These are phyloP conservation scores for Panus rudis DNA, from an alignment of 768 basidiomycete genomes.

Conservation along the genomic window DNA sequence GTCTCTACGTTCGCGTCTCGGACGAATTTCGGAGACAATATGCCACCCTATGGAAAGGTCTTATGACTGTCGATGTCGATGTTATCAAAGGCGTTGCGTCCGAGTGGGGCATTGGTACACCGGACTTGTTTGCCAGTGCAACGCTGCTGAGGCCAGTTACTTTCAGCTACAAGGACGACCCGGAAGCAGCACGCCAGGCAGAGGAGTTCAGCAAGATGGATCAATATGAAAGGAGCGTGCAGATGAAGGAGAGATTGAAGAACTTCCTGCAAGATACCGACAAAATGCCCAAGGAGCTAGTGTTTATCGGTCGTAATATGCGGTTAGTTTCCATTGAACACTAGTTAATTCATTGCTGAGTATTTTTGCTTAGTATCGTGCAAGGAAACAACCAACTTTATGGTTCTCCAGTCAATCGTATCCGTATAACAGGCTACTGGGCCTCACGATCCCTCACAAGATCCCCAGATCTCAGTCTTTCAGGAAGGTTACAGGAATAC, in stretches of 20 bases:
- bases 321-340: conserved; percentile 29
- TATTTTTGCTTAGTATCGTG: conserved; percentile 22
- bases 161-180: conserved; percentile 26
- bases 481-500: conserved; percentile 42
- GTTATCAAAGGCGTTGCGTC: conserved; percentile 44
- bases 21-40: conserved; percentile 70
- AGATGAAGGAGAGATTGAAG: conserved; percentile 61
- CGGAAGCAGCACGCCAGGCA: conserved; percentile 17
- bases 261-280: conserved; percentile 68
- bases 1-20: conserved; percentile 72
- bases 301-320: conserved; percentile 76
- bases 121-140: conserved; percentile 69
- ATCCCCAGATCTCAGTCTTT: conserved; percentile 34
- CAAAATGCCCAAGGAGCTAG: conserved; percentile 68
- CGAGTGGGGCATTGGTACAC: conserved; percentile 63
- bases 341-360: conserved; percentile 3
- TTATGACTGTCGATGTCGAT: conserved; percentile 49
- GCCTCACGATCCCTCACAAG: conserved; percentile 58
- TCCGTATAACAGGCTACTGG: conserved; percentile 84
- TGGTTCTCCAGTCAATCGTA: conserved; percentile 82
- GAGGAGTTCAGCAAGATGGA: conserved; percentile 28
- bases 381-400: conserved; percentile 72
- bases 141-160: conserved; percentile 59
- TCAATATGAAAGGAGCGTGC: conserved; percentile 62
- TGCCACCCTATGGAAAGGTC: conserved; percentile 67